Base-by-base conservation (phyloP, 345 rosid genomes). In the Citrus mangshanensis region DNA sequence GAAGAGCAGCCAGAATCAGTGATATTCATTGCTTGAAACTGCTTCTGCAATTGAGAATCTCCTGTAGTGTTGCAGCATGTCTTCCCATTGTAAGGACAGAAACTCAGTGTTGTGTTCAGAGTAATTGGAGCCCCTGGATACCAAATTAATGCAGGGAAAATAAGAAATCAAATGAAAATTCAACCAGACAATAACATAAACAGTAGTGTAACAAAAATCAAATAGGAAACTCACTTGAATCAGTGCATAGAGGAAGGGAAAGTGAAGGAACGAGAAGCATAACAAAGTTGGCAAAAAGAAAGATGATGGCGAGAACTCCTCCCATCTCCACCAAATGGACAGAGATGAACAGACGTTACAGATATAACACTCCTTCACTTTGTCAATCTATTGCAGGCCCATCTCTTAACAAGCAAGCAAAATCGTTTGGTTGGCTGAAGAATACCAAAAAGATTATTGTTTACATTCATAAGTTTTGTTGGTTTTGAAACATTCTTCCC, bases 51-150 rank as follows among this genome's bases (percentile, higher is more conserved):
- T 73, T 79, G 88, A n/a, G 82, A 78, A 85, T 92, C 98, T 79
- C 89, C 82, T 8, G 89, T 89, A 70, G 95, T 77, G 88, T 88
- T 84, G 92, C 99, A 96, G 83, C 99, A 96, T 66, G 92, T 83
- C 81, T 88, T 91, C 46, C 88, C 95, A 82, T 87, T 87, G 86
- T 93, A 93, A 79, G 91, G 86, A 80, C 99, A 96, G 83, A 96
- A 96, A 25, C 83, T 87, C 86, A 87, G 79, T 7, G 93, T 85
- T 13, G 89, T 84, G 59, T 89, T 85, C 82, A 73, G 84, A 71
- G 86, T 72, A 79, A 87, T 21, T 0, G 99, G 99, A 56, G 93
- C 92, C 84, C 87, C 99, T 96, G 51, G 1, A 14, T 30, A 74
- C n/a, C 65, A 79, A 77, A 77, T 64, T 58, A 79, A 51, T 37